Base-by-base conservation (phyloP, 1,139 yeast species). In the Sugiyamaella novakii region DNA sequence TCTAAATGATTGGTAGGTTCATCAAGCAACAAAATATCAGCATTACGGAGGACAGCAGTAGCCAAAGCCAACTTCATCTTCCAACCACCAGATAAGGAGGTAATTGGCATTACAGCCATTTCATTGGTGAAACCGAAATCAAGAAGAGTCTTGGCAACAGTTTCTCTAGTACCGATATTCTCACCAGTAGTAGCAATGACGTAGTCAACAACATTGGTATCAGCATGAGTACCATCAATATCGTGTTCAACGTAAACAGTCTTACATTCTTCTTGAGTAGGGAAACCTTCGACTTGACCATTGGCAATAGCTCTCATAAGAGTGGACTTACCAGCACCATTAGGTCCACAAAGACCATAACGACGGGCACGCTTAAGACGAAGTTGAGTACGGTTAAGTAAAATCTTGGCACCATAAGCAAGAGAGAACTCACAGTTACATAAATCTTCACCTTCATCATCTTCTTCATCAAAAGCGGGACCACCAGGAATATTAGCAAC, bases 1-100 rank as follows among this genome's bases (percentile, higher is more conserved):
- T 92, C 98, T 85, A 92, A 87, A 80, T 92, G 98, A 85, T 92
- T 92, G 72, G 98, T 92, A 79, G 98, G 98, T 82, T 92, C 98
- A 82, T 92, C 98, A 74, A 92, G 84, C 75, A 92, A 82, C 76
- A 92, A 81, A 72, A 92, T 92, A 77, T 92, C 98, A 67, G 98
- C 98, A 78, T 89, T 89, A 82, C 87, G 87, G 78, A 92, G 86
- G 73, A 92, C 97, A 71, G 98, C 98, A 79, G 97, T 87, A 66
- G 98, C 98, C 70, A 92, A 83, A 72, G 97, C 98, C 75, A 92
- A 84, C 80, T 92, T 92, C 98, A 92, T 92, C 84, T 92, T 92
- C 98, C 98, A 92, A 83, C 98, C 98, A 84, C 98, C 98, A 69
- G 98, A 91, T 66, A 92, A 81, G 59, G 97, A 87, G 71, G 89